Percentiles rank a stretch among this genome's conserved stretches.
Conservation (phyloP, 2,329 filamentous ascomycete species). For the Trichoderma sp. region DNA sequence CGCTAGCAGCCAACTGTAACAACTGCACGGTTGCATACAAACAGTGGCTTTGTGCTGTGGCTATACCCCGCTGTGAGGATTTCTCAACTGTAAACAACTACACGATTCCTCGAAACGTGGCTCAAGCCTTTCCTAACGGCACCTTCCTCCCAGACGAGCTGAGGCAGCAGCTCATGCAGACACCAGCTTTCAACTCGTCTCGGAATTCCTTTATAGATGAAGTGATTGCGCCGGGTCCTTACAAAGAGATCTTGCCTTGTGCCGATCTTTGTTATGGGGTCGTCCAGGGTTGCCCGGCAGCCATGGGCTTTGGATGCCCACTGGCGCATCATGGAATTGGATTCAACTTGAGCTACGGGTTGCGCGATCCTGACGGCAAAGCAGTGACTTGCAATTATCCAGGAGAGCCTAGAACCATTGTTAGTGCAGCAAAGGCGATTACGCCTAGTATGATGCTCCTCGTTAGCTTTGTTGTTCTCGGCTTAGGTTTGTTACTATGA, state of each 20-base stretch:
- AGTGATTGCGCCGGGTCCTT: conserved; percentile 76
- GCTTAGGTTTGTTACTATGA: conserved; percentile 12
- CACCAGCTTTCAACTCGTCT: conserved; percentile 47
- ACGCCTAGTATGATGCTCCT: conserved; percentile 28
- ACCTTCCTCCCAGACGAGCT: conserved; percentile 49
- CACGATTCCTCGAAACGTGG: conserved; percentile 65
- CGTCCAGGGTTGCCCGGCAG: conserved; percentile 79
- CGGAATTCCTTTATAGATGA: conserved; percentile 74
- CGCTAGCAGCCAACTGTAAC: conserved; percentile 72
- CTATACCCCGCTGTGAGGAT: conserved; percentile 89
- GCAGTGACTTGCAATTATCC: conserved; percentile 43
- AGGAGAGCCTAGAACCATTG: conserved; percentile 39
- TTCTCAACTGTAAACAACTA: conserved; percentile 58
- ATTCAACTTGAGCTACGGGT: conserved; percentile 43
- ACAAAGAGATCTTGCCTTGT: conserved; percentile 90
- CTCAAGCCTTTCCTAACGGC: conserved; percentile 70
- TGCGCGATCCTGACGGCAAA: conserved; percentile 30
- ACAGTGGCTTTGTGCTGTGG: conserved; percentile 90
- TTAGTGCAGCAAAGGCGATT: conserved; percentile 26
- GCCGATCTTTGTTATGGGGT: conserved; percentile 84
- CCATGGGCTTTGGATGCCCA: conserved; percentile 77
- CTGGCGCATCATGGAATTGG: conserved; percentile 34
- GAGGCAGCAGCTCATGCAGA: conserved; percentile 28
- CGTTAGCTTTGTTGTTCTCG: conserved; percentile 20
- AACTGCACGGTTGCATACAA: conserved; percentile 85